Percentiles rank a stretch among this genome's conserved stretches.
Conservation (phyloP, 2,329 filamentous ascomycete species). For the Paraphaeosphaeria minitans region DNA sequence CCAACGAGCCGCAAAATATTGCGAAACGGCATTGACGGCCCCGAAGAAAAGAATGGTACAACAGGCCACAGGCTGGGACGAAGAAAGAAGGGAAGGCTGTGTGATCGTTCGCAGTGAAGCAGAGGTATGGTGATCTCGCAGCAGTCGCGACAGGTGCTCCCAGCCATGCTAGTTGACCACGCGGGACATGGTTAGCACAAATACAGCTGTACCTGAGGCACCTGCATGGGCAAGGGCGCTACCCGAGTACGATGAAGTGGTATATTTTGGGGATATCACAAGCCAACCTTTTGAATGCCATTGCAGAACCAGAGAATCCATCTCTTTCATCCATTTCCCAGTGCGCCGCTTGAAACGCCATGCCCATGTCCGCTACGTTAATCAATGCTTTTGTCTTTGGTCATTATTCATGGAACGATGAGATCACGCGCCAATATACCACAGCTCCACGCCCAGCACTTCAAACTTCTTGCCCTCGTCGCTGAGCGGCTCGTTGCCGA, state of each 20-base stretch:
- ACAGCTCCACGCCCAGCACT: slow-evolving; percentile 87
- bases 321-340: neutral
- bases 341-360: neutral
- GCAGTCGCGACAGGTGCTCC: no score
- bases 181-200: no score
- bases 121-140: no score
- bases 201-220: no score
- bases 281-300: neutral
- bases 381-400: neutral
- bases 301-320: neutral
- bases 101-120: no score
- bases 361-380: neutral
- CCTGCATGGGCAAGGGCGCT: no score
- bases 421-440: slow-evolving; percentile 73
- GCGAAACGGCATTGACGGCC: no score
- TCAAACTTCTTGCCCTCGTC: slow-evolving; percentile 93
- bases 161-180: no score
- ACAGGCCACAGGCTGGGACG: no score
- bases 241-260: neutral
- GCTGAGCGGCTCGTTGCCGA: slow-evolving; percentile 91
- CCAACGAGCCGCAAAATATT: no score
- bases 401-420: neutral
- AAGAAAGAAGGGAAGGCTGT: no score
- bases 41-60: no score
- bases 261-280: neutral